A percentile compares a stretch with the other conserved stretches of the same genome.
phyloP scores from a whole-genome alignment of 768 basidiomycete species.

The Collybia nuda region DNA sequence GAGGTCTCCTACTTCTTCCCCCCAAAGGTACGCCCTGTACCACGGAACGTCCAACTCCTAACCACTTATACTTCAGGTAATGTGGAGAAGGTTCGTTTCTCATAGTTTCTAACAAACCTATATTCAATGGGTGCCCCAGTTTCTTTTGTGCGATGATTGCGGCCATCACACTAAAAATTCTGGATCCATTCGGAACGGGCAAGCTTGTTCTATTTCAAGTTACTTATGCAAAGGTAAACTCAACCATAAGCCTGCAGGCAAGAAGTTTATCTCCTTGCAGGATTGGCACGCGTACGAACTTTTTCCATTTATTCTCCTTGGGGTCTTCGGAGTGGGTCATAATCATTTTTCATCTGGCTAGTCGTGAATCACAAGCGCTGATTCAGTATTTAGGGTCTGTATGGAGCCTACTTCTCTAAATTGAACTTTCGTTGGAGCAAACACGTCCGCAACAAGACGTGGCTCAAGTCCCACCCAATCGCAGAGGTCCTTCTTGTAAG shows the following conservation, averaged over 20 bases:
- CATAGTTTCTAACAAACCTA: constrained; percentile 22
- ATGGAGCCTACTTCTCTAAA: constrained; percentile 92
- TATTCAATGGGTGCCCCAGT: constrained; percentile 38
- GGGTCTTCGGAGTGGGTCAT: constrained; percentile 77
- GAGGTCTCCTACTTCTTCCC: constrained; percentile 98
- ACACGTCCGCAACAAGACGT: constrained; percentile 77
- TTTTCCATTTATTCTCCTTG: constrained; percentile 80
- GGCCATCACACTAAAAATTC: constrained; percentile 87
- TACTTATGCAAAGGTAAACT: constrained; percentile 74
- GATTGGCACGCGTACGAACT: constrained; percentile 95
- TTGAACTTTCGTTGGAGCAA: constrained; percentile 89
- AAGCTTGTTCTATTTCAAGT: constrained; percentile 93
- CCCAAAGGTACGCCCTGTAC: constrained; percentile 59
- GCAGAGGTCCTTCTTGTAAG: constrained; percentile 81
- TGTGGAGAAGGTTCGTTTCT: constrained; percentile 82
- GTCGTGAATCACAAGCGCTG: background rate
- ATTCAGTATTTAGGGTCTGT: constrained; percentile 65
- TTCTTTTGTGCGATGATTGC: constrained; percentile 99
- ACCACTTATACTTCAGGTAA: constrained; percentile 47
- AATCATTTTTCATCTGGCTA: background rate
- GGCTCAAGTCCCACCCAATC: constrained; percentile 78
- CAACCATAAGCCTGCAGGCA: background rate
- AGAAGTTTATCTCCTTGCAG: constrained; percentile 30
- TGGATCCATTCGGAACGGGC: constrained; percentile 95
- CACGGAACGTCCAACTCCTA: background rate